Percentiles rank a stretch among this genome's conserved stretches.
These are phyloP conservation scores for Irpex sp. DNA, from an alignment of 1,284 basidiomycete species.

Conservation along the genomic window DNA sequence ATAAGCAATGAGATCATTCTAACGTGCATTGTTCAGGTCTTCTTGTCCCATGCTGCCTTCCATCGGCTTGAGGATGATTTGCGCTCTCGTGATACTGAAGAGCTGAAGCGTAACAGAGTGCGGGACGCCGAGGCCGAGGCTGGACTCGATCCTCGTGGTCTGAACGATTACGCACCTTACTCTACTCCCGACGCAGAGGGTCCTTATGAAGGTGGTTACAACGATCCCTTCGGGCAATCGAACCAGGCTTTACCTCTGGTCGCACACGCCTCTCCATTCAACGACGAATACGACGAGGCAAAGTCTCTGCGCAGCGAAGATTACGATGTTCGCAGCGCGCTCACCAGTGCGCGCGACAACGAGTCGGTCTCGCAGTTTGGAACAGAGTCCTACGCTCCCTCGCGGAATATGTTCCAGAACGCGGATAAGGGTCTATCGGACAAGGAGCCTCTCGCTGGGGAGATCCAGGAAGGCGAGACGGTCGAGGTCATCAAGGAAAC, in stretches of 20 bases:
- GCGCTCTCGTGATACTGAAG: conserved; percentile 79
- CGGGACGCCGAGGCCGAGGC: conserved; percentile 74
- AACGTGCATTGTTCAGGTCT: conserved; percentile 56
- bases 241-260: conserved; percentile 73
- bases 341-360: conserved; percentile 76
- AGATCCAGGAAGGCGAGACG: conserved; percentile 81
- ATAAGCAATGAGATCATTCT: not conserved
- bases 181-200: conserved; percentile 45
- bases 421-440: conserved; percentile 70
- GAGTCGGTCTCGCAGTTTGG: conserved; percentile 79
- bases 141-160: conserved; percentile 62
- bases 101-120: conserved; percentile 73
- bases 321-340: conserved; percentile 69
- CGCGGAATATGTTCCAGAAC: conserved; percentile 91
- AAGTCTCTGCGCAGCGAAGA: conserved; percentile 75
- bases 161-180: conserved; percentile 78
- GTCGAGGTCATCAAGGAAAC: conserved; percentile 84
- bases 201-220: conserved; percentile 45
- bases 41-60: conserved; percentile 86
- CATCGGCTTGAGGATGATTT: conserved; percentile 88
- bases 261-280: conserved; percentile 72
- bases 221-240: conserved; percentile 53
- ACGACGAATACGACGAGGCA: conserved; percentile 78
- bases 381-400: conserved; percentile 90
- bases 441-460: conserved; percentile 78